Base-by-base conservation (phyloP, 2,329 filamentous ascomycete species). In the Shiraia sp. region DNA sequence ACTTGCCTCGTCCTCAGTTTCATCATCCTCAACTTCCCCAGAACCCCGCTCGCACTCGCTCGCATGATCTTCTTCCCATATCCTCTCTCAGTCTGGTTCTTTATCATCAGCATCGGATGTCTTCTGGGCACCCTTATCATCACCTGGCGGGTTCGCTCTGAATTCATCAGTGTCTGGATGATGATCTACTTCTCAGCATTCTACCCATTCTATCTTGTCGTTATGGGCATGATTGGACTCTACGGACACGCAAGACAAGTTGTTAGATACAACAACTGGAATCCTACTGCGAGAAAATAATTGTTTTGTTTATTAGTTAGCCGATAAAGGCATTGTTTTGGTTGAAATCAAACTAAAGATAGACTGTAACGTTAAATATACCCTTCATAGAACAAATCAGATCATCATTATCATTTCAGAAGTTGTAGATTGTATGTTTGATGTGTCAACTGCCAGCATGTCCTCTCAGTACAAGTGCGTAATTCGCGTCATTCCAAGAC, bases 21-120 rank as follows among this genome's bases (percentile, higher is more conserved):
- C 46, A 42, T 75, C 46, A 69, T 74, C 42, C 60, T 62, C 6
- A 57, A 66, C 19, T 74, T 72, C 45, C 72, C 72, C 0, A 61
- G 60, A 34, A n/a, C n/a, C n/a, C n/a, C n/a, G n/a, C n/a, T n/a
- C n/a, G n/a, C n/a, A 65, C 62, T 73, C 3, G 65, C 62, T 5
- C 54, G 53, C 6, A 51, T 74, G 6, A 51, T 75, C 26, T 75
- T 72, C 54, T 75, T 74, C 47, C 66, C 70, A 17, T 75, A 72
- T 44, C 70, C 72, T 0, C 59, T 73, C 47, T 68, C 72, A 0
- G 61, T 69, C 41, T 75, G 72, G 72, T 65, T 74, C 25, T 67
- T 68, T 36, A 55, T 69, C 34, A 61, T 69, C 24, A 68, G 68
- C 48, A 27, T 72, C 13, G 51, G 66, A 3, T 71, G 68, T 19